Evolutionary conservation across 2,329 filamentous ascomycete genomes (phyloP), one percentile per base, ranked within the genome.

Genomic region (Pseudovirgaria hyperparasitica): DNA sequence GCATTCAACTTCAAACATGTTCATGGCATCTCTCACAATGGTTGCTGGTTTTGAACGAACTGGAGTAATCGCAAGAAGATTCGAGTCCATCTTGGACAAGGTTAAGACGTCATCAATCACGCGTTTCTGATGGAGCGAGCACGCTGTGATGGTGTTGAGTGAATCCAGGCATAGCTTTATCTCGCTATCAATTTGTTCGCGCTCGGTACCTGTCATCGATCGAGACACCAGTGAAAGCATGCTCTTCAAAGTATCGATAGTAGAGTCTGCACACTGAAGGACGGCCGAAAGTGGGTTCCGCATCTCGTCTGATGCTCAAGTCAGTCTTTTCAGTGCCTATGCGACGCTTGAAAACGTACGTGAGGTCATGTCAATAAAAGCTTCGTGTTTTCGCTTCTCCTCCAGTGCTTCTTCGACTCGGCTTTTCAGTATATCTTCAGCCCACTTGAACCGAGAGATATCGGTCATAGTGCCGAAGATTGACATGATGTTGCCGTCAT

Each of bases 101-200:
- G 58, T 61, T 2, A 63, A 42, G 4, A 63, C 48, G 31, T 64
- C 60, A 33, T 63, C 60, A 7, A 63, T 58, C 19, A 64, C 63
- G 13, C 57, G 44, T 33, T 60, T 62, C 30, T 62, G 58, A 30
- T 64, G 60, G 15, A 57, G 50, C 5, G 55, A 55, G 34, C 60
- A 64, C 19, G 57, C 47, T 19, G 58, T 48, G 30, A 64, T 60
- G 17, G 56, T 60, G 21, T 58, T 49, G 5, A 52, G 53, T 11
- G 52, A 46, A 11, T 50, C 42, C 7, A 46, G 31, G 22, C 48
- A 50, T 17, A 46, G 46, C 9, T 45, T 38, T 6, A 54, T 24
- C 5, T 39, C 31, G 6, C 46, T 41, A 9, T 47, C 30, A 25
- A 41, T 46, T 2, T 40, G 34, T 9, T 35, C 27, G 9, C 42